Evolutionary conservation across 768 basidiomycete species (phyloP).

Genomic region (Lactarius evosmus): DNA sequence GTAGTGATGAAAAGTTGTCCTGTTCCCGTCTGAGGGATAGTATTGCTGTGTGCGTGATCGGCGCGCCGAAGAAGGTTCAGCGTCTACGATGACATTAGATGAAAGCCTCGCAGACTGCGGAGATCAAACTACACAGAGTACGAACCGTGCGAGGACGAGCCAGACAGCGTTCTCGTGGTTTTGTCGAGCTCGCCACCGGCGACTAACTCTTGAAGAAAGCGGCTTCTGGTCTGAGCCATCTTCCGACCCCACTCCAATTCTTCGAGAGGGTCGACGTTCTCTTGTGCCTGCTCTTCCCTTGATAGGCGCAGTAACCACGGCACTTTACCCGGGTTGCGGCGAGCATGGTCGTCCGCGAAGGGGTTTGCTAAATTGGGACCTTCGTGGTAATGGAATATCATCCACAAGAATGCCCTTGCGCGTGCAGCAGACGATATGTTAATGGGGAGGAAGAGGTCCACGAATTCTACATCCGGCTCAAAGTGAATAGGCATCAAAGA

Average conservation of each 20-base stretch:
- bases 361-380: slow-evolving; percentile 61
- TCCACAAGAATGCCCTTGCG: slow-evolving; percentile 78
- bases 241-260: slow-evolving; percentile 74
- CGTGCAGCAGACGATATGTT: slow-evolving; percentile 68
- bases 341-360: slow-evolving; percentile 66
- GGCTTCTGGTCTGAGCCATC: slow-evolving; percentile 70
- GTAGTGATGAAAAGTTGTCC: slow-evolving; percentile 30
- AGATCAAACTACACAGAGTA: not conserved
- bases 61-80: slow-evolving; percentile 21
- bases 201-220: slow-evolving; percentile 69
- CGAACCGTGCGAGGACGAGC: slow-evolving; percentile 27
- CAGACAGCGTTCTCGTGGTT: slow-evolving; percentile 32
- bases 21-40: slow-evolving; percentile 25
- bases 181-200: slow-evolving; percentile 41
- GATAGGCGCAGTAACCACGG: slow-evolving; percentile 57
- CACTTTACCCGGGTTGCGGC: slow-evolving; percentile 55
- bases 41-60: slow-evolving; percentile 24
- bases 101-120: not conserved
- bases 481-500: slow-evolving; percentile 57
- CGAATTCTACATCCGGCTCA: slow-evolving; percentile 67
- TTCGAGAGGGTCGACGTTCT: slow-evolving; percentile 76
- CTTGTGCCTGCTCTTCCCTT: slow-evolving; percentile 50
- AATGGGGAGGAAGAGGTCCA: slow-evolving; percentile 82
- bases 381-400: slow-evolving; percentile 81
- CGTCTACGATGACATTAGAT: slow-evolving; percentile 5